phyloP scores from a whole-genome alignment of 139 green algal species.

The Eudorina sp. region DNA sequence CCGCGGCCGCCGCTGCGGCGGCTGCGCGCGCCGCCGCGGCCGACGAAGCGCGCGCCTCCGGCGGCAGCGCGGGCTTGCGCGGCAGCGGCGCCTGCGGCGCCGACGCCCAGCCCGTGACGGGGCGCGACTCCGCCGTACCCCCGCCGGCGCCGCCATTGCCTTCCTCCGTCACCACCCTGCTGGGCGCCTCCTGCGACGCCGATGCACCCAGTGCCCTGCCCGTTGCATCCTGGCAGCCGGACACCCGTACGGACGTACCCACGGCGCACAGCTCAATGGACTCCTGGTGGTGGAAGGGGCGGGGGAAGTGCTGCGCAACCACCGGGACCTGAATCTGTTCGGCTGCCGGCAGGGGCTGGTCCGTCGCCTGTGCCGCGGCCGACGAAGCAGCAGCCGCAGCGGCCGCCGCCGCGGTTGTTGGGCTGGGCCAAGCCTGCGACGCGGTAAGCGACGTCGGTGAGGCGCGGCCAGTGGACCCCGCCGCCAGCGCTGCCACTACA shows the following conservation, averaged over 20 bases:
- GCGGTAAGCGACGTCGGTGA: background rate
- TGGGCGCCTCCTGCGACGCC: background rate
- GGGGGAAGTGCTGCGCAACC: background rate
- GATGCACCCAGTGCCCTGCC: background rate
- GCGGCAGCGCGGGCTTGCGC: conserved; percentile 28
- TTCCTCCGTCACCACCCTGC: background rate
- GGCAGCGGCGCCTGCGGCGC: background rate
- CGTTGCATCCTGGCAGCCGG: background rate
- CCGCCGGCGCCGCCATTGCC: background rate
- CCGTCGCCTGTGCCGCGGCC: background rate
- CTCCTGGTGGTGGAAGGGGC: background rate
- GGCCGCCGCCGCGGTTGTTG: background rate
- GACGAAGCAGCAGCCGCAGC: background rate
- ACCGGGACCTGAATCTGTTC: background rate
- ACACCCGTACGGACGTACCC: conserved; percentile 20
- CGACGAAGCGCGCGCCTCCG: background rate
- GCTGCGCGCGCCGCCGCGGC: background rate
- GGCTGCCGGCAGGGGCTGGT: background rate
- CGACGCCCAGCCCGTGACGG: conserved; percentile 5
- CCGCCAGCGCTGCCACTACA: background rate
- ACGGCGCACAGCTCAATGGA: conserved; percentile 3
- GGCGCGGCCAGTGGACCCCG: background rate
- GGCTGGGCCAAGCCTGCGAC: background rate
- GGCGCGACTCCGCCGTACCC: background rate
- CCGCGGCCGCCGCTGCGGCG: background rate